phyloP scores from a whole-genome alignment of 2,329 filamentous ascomycete species.

The Pseudogymnoascus sp. region DNA sequence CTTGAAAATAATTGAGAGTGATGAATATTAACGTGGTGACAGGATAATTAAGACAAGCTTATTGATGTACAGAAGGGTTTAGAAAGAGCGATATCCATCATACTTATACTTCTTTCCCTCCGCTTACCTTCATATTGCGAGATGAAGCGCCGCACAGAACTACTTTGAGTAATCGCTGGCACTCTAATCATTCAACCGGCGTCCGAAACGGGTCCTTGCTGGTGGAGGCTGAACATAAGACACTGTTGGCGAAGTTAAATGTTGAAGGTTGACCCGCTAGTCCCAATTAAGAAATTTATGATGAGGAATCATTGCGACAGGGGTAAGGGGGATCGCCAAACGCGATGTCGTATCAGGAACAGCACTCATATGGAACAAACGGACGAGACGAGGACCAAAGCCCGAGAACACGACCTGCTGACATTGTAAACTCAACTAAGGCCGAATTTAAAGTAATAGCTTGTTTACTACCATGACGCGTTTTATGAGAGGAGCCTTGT shows the following conservation, averaged over 20 bases:
- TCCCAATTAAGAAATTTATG: neutral
- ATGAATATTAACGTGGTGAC: neutral
- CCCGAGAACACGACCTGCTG: neutral
- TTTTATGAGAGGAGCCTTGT: neutral
- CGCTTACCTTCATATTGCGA: neutral
- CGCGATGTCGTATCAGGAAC: neutral
- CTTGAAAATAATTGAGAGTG: neutral
- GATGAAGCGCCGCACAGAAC: neutral
- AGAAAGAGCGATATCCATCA: neutral
- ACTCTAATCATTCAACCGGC: neutral
- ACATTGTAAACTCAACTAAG: neutral
- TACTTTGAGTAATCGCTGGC: neutral
- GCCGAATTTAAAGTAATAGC: neutral
- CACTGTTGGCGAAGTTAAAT: neutral
- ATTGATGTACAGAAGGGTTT: neutral
- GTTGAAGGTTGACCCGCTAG: neutral
- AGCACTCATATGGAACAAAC: neutral
- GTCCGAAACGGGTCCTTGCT: neutral
- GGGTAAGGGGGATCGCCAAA: neutral
- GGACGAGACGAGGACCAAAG: neutral
- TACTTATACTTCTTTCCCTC: neutral
- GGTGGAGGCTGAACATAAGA: neutral
- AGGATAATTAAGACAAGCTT: neutral
- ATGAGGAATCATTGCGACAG: slow-evolving; percentile 1
- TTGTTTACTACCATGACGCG: neutral